Percentiles rank a stretch among this genome's conserved stretches.
phyloP scores from a whole-genome alignment of 441 rosid species.

The Pelargonium fulgidum region DNA sequence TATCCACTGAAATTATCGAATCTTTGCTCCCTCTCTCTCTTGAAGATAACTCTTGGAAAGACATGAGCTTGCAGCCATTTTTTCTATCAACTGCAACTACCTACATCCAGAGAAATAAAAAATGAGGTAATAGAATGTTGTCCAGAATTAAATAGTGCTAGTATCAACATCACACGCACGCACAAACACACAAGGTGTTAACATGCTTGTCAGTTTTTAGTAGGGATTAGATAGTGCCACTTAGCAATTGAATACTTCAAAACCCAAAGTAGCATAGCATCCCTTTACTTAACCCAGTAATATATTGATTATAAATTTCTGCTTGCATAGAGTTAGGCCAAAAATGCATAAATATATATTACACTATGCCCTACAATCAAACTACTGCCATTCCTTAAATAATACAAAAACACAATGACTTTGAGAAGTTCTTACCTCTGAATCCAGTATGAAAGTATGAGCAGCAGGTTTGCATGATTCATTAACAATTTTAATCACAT shows the following conservation, averaged over 20 bases:
- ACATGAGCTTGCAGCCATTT: slow-evolving; percentile 67
- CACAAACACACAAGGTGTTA: background rate
- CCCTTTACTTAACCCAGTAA: too few relatives aligned
- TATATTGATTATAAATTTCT: too few relatives aligned
- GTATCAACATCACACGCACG: background rate
- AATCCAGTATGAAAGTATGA: slow-evolving; percentile 64
- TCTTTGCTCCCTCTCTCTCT: slow-evolving; percentile 82
- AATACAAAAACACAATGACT: background rate
- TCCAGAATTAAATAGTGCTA: background rate
- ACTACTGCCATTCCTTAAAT: too few relatives aligned
- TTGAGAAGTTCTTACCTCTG: slow-evolving; percentile 55
- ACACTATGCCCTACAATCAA: too few relatives aligned
- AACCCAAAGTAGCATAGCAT: too few relatives aligned
- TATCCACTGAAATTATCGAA: slow-evolving; percentile 42
- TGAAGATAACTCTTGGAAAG: slow-evolving; percentile 87
- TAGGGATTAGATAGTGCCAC: too few relatives aligned
- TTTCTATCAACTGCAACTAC: slow-evolving; percentile 82
- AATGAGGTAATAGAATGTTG: slow-evolving; percentile 12
- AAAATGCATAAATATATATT: too few relatives aligned
- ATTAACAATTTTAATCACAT: slow-evolving; percentile 49
- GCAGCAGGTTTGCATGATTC: slow-evolving; percentile 53
- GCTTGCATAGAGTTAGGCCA: too few relatives aligned
- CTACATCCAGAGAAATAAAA: slow-evolving; percentile 31
- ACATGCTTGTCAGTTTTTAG: slow-evolving; percentile 1
- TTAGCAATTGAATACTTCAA: too few relatives aligned